Conservation (phyloP, 345 rosid species). For the Luvunga scandens region DNA sequence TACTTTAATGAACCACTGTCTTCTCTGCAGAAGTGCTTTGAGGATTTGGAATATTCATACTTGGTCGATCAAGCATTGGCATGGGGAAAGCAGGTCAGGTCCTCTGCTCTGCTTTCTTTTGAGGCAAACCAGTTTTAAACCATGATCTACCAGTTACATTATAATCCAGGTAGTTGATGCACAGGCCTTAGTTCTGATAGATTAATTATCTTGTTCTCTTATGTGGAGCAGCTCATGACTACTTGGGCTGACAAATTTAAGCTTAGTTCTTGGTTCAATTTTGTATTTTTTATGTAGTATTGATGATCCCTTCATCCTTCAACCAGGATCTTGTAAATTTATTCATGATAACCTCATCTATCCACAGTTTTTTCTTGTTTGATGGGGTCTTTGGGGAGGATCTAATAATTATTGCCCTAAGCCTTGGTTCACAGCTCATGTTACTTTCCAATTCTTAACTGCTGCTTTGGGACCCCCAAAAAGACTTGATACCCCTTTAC, state of each 20-base stretch:
- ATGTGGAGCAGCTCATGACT: background rate
- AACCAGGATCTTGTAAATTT: background rate
- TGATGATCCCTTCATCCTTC: background rate
- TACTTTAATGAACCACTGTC: constrained; percentile 97
- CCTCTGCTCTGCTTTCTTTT: constrained; percentile 34
- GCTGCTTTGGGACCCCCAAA: constrained; percentile 3
- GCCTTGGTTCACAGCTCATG: constrained; percentile 6
- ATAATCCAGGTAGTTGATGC: constrained; percentile 19
- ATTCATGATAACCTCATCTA: background rate
- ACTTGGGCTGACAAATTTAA: background rate
- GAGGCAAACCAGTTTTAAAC: constrained; percentile 29
- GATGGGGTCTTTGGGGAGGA: constrained; percentile 2
- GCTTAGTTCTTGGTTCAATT: background rate
- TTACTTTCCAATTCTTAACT: background rate
- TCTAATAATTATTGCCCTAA: background rate
- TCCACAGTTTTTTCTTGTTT: background rate
- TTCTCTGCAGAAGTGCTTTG: constrained; percentile 96
- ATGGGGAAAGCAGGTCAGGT: constrained; percentile 97
- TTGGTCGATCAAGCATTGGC: constrained; percentile 87
- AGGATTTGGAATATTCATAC: constrained; percentile 93
- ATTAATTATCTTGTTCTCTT: constrained; percentile 1
- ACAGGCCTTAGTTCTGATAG: constrained; percentile 10
- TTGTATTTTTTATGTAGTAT: background rate
- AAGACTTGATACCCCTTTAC: background rate
- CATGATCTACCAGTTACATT: constrained; percentile 29